Conservation (phyloP, 1,284 basidiomycete genomes). For the Cryptococcus sp. region DNA sequence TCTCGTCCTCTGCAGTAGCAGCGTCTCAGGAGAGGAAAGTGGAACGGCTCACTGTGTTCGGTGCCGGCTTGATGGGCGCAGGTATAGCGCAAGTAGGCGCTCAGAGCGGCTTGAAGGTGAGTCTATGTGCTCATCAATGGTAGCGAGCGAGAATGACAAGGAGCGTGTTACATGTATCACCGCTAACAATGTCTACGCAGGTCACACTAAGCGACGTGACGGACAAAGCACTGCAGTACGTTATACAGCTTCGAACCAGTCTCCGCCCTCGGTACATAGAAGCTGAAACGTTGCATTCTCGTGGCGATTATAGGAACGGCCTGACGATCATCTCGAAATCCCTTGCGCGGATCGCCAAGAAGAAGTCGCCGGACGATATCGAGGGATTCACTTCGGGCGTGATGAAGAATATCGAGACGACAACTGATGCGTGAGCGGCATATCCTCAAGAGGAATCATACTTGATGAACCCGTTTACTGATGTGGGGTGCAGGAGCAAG, state of each 20-base stretch:
- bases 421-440: constrained; percentile 55
- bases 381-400: constrained; percentile 52
- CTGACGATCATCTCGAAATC: constrained; percentile 60
- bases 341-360: constrained; percentile 58
- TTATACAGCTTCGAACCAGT: neutral
- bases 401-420: constrained; percentile 56
- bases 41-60: constrained; percentile 54
- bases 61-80: constrained; percentile 58
- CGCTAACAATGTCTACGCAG: constrained; percentile 13
- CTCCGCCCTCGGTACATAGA: no score
- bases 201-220: constrained; percentile 54
- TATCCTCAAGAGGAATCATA: neutral
- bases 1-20: constrained; percentile 16
- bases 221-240: constrained; percentile 50
- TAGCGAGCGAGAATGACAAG: neutral
- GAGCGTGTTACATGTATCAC: neutral
- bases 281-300: neutral
- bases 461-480: neutral
- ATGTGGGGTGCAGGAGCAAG: constrained; percentile 37
- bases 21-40: constrained; percentile 23
- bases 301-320: constrained; percentile 55
- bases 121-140: constrained; percentile 4
- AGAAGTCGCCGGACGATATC: constrained; percentile 54
- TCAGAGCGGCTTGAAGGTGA: constrained; percentile 55
- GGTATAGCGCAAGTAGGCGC: constrained; percentile 59